These are phyloP conservation scores for Penicillium hesseltinei DNA, from an alignment of 2,329 filamentous ascomycete species.

Conservation along the genomic window DNA sequence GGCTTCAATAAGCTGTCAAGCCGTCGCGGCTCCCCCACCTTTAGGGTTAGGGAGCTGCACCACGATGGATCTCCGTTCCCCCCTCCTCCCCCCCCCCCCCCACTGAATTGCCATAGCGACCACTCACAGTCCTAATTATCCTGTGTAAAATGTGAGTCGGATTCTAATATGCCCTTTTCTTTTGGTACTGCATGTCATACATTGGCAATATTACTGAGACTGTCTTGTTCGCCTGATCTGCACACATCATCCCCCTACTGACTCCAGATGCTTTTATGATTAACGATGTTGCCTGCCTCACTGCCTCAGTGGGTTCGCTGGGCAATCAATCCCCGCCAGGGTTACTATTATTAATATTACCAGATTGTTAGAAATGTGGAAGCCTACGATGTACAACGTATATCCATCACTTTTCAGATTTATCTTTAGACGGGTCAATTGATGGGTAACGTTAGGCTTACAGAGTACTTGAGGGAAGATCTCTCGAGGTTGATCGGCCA, in stretches of 20 bases:
- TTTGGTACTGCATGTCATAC: neutral
- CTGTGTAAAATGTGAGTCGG: neutral
- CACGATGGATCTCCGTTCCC: constrained; percentile 5
- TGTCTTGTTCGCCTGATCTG: constrained; percentile 1
- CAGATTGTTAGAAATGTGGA: neutral
- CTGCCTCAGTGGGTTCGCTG: constrained; percentile 10
- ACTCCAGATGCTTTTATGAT: neutral
- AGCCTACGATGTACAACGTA: constrained; percentile 2
- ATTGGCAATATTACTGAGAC: constrained; percentile 15
- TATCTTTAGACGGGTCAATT: neutral
- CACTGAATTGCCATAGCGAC: constrained; percentile 24
- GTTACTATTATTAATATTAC: constrained; percentile 12
- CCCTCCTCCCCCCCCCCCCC: constrained; percentile 2
- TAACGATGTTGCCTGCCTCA: constrained; percentile 19
- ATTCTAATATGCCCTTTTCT: neutral
- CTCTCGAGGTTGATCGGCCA: neutral
- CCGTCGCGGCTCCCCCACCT: constrained; percentile 13
- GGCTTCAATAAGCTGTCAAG: constrained; percentile 18
- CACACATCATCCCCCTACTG: constrained; percentile 14
- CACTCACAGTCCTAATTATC: neutral
- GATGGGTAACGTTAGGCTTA: neutral
- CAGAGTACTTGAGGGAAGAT: neutral
- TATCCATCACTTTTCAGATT: neutral
- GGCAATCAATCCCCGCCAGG: neutral
- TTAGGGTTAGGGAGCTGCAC: constrained; percentile 11